phyloP scores from a whole-genome alignment of 352 stramenopile species.

The Phytophthora aleatoria region DNA sequence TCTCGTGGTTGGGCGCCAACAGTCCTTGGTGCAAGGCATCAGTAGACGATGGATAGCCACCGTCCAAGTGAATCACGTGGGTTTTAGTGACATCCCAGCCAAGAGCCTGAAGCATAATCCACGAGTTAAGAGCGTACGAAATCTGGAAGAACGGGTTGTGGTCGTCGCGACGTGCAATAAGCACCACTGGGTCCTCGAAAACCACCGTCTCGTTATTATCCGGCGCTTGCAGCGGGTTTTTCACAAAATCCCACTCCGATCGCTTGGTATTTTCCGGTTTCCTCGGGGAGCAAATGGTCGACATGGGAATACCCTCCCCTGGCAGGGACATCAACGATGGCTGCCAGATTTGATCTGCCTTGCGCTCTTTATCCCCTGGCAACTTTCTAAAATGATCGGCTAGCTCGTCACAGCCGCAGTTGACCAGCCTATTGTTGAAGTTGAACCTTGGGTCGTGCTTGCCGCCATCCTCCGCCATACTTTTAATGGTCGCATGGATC shows the following conservation, averaged over 20 bases:
- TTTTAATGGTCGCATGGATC: conserved; percentile 37
- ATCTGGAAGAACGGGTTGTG: conserved; percentile 69
- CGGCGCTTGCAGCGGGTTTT: conserved; percentile 25
- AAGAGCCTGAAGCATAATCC: conserved; percentile 41
- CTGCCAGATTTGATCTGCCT: conserved; percentile 38
- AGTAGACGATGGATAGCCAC: conserved; percentile 43
- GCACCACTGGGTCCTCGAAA: conserved; percentile 40
- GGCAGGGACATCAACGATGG: conserved; percentile 9
- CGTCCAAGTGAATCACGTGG: conserved; percentile 51
- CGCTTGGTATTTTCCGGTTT: conserved; percentile 7
- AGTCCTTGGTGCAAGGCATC: conserved; percentile 49
- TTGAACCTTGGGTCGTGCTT: conserved; percentile 40
- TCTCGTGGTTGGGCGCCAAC: conserved; percentile 31
- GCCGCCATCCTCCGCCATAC: conserved; percentile 33
- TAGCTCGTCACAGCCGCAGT: conserved; percentile 38
- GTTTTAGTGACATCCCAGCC: conserved; percentile 40
- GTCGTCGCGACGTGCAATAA: conserved; percentile 51
- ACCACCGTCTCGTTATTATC: conserved; percentile 37
- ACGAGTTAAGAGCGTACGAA: conserved; percentile 45
- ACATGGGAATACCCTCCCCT: conserved; percentile 12
- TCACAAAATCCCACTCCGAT: conserved; percentile 42
- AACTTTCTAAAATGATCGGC: conserved; percentile 34
- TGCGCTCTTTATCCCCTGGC: conserved; percentile 29
- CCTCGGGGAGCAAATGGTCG: conserved; percentile 23
- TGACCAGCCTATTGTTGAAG: conserved; percentile 31